Percentiles rank a stretch among this genome's conserved stretches.
Conservation (phyloP, 2,329 filamentous ascomycete genomes). For the Clathrospora elynae region DNA sequence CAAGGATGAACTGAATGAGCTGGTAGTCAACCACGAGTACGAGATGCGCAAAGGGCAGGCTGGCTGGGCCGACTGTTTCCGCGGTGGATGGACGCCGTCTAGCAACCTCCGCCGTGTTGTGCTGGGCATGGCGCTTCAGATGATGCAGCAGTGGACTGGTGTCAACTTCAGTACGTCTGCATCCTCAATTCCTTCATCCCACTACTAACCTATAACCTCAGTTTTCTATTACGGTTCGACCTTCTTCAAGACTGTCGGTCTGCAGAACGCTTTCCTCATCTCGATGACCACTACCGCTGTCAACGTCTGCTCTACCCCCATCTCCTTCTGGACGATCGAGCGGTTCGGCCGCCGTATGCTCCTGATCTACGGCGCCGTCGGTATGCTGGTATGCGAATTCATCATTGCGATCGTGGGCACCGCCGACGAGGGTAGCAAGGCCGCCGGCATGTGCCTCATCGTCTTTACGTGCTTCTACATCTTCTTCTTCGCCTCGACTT, state of each 20-base stretch:
- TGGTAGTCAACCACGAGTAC: slow-evolving; percentile 87
- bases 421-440: slow-evolving; percentile 51
- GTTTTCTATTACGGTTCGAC: slow-evolving; percentile 66
- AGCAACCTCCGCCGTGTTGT: slow-evolving; percentile 57
- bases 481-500: slow-evolving; percentile 88
- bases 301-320: slow-evolving; percentile 82
- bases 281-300: slow-evolving; percentile 84
- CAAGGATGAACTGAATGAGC: slow-evolving; percentile 78
- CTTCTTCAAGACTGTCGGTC: slow-evolving; percentile 80
- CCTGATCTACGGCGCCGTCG: slow-evolving; percentile 76
- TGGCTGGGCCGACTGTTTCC: slow-evolving; percentile 71
- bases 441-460: slow-evolving; percentile 64
- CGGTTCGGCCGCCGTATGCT: slow-evolving; percentile 78
- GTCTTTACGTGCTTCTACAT: slow-evolving; percentile 92
- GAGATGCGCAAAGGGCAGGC: slow-evolving; percentile 63
- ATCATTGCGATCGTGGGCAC: slow-evolving; percentile 73
- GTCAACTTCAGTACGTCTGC: slow-evolving; percentile 72
- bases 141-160: slow-evolving; percentile 68
- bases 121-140: slow-evolving; percentile 55
- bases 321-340: slow-evolving; percentile 89
- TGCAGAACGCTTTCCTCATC: slow-evolving; percentile 79
- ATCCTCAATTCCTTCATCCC: too few species aligned
- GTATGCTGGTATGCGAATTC: slow-evolving; percentile 88
- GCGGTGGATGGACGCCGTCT: slow-evolving; percentile 58
- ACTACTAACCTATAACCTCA: slow-evolving; percentile 7